Evolutionary conservation across 139 green algal species (phyloP), one percentile per base, ranked within the genome.

Genomic region (Chlorella sp.): DNA sequence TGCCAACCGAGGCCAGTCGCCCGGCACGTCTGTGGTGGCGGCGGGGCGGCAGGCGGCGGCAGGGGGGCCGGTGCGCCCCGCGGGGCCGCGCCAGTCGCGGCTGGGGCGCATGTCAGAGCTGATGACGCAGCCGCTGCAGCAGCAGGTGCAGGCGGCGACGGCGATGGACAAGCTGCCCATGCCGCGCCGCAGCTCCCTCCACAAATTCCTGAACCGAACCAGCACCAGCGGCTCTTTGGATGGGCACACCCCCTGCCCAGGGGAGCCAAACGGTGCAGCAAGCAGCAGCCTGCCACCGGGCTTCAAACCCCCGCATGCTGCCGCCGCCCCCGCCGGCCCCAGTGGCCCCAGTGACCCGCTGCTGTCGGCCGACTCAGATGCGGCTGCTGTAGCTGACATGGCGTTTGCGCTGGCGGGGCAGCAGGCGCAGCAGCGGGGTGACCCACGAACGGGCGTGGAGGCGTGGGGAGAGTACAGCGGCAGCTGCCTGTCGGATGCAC

Each of bases 101-200:
- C 83, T 88, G 37, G 83, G 83, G 9, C 83, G 83, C 66, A 61
- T 88, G 83, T 88, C 83, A 1, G 83, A 88, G 28, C 3, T 37
- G 37, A 34, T 42, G 83, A 61, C 18, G 61, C 82, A 37, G 83
- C 39, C 0, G 68, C 30, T 12, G 61, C 57, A 12, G 83, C 61
- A 34, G 61, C 24, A 48, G 32, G 26, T 30, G 34, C 15, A 37
- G 34, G 28, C 73, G 36, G 73, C 64, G 64, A 14, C 64, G 64
- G 64, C 64, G 60, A 14, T 68, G 60, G 60, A 18, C 15, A 14
- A 68, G 60, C 60, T 68, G 60, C 15, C 60, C 60, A 68, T 26
- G 60, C 14, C 18, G 60, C 14, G 60, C 60, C 60, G 42, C 48
- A 73, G 53, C 53, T 2, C 42, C 40, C 2, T 61, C 2, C 79